These are phyloP conservation scores for Alopecurus myosuroides DNA, from an alignment of 176 grass and related monocot genomes.

Conservation along the genomic window DNA sequence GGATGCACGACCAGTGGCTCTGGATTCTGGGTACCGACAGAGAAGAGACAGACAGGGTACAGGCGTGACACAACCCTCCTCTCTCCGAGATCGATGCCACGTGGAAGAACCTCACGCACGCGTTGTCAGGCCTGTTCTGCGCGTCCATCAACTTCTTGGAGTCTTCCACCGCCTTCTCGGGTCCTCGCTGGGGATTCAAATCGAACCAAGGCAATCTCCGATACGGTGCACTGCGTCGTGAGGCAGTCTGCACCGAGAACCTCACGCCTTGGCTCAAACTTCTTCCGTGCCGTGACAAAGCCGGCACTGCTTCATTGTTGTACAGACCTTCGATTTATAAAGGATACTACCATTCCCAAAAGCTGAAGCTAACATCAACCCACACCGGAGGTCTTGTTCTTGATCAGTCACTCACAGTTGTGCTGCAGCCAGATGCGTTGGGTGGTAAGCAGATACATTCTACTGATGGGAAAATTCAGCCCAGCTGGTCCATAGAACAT, in stretches of 20 bases:
- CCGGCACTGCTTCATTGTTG: conserved; percentile 76
- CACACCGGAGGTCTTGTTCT: conserved; percentile 58
- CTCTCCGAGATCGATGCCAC: conserved; percentile 63
- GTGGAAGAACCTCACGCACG: conserved; percentile 89
- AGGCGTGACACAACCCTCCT: conserved; percentile 62
- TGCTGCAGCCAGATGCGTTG: conserved; percentile 49
- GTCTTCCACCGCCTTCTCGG: conserved; percentile 70
- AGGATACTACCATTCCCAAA: conserved; percentile 95
- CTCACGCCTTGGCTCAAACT: conserved; percentile 98
- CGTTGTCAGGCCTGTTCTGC: conserved; percentile 94
- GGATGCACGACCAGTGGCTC: too few relatives aligned
- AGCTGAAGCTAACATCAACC: conserved; percentile 60
- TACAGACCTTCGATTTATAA: conserved; percentile 94
- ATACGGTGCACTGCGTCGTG: conserved; percentile 89
- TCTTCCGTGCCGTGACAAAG: conserved; percentile 93
- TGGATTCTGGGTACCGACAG: too few relatives aligned
- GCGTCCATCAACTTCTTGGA: conserved; percentile 95
- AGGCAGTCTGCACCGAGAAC: conserved; percentile 95
- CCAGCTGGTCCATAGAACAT: conserved; percentile 78
- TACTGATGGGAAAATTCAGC: conserved; percentile 42
- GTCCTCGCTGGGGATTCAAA: conserved; percentile 74
- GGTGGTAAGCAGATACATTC: conserved; percentile 27
- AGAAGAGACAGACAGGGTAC: too few relatives aligned
- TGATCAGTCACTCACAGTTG: conserved; percentile 80
- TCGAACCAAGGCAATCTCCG: conserved; percentile 61